Evolutionary conservation across 441 rosid genomes (phyloP).

Genomic region (Gossypium schwendimanii): DNA sequence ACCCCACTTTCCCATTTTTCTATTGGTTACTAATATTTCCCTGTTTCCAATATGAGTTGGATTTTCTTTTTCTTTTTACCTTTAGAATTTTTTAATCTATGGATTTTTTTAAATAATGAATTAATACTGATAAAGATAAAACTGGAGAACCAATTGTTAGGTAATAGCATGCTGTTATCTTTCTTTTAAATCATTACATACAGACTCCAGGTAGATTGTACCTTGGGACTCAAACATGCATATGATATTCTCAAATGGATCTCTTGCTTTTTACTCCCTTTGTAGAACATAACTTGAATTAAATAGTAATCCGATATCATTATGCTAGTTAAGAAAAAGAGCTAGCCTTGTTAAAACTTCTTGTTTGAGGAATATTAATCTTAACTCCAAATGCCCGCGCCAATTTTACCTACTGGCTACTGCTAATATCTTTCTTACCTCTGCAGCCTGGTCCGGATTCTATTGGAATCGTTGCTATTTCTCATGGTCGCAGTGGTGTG

Average conservation of each 20-base stretch:
- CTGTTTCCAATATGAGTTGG: neutral
- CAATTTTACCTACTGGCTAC: neutral
- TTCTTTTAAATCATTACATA: slow-evolving; percentile 1
- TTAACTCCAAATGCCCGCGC: neutral
- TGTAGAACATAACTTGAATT: neutral
- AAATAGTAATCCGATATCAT: neutral
- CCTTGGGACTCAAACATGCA: neutral
- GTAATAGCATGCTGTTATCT: neutral
- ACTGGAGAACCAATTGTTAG: neutral
- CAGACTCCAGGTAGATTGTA: neutral
- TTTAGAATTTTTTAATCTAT: no score
- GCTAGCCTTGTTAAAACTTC: no score
- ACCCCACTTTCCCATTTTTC: slow-evolving; percentile 15
- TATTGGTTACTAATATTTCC: neutral
- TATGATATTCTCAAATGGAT: neutral
- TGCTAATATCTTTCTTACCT: neutral
- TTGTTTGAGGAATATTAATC: neutral
- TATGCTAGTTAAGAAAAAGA: neutral
- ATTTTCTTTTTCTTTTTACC: neutral
- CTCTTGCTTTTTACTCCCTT: neutral
- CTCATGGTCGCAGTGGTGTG: slow-evolving; percentile 68
- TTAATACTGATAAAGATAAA: neutral
- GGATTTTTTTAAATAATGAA: neutral
- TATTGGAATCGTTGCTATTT: slow-evolving; percentile 82
- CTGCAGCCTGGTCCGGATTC: slow-evolving; percentile 90